Base-by-base conservation (phyloP, 495 filamentous ascomycete genomes). In the Chaetomidium leptoderma region DNA sequence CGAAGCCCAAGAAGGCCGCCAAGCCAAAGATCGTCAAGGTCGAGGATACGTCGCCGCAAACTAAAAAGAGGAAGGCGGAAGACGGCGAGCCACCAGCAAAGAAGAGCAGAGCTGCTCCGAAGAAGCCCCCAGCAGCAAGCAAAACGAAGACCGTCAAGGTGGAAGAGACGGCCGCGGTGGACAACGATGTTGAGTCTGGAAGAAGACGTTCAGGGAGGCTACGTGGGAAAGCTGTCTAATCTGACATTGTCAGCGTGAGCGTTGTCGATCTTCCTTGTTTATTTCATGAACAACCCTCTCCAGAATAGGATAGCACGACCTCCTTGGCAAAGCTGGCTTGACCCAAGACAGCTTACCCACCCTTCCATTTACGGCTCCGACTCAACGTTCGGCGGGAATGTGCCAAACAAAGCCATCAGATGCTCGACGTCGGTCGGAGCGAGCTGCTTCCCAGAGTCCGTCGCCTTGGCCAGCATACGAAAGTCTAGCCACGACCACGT, bases 161-260 rank as follows among this genome's bases (percentile, higher is more conserved):
- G 26, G 60, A 64, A 30, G 50, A 45, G 27, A 52, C 58, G 16
- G 13, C 29, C 27, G 17, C 39, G n/a, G 6, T 46, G 17, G 26
- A 64, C 17, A n/a, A 30, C 32, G 10, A 62, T n/a, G 37, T 10
- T 0, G 61, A 62, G 4, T 27, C 29, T 4, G 69, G 67, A 9
- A 67, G 66, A 53, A 64, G 73, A 21, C 71, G 73, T 26, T 77
- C 74, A 1, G 66, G 67, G 33, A 67, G 74, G 33, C 63, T 77
- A 4, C 56, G 48, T 42, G 58, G 47, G 21, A 63, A 56, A 32
- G 39, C 57, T 36, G n/a, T 14, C 23, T 59, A 30, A 61, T 0
- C 39, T 37, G 16, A 17, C 11, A 16, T 10, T 26, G 29, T 33
- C 17, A 39, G 24, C 21, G 16, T n/a, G 14, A 13, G 26, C 3